Evolutionary conservation across 768 basidiomycete species (phyloP), one percentile per base, ranked within the genome.

Genomic region (Hygrophorus russula): DNA sequence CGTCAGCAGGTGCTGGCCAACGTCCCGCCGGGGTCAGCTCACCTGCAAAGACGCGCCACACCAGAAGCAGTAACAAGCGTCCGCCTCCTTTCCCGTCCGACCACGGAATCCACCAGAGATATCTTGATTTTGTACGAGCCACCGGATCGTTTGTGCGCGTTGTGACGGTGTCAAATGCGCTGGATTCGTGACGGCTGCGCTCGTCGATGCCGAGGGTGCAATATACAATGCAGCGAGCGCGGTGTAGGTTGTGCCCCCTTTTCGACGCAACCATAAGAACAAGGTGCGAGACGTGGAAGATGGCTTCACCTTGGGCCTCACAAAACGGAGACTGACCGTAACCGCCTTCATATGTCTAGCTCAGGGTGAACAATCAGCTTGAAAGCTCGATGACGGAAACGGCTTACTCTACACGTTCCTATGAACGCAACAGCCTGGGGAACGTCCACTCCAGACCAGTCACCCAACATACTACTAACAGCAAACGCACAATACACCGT

Each of bases 51-150:
- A 70, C 7, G 80, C 92, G 2, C 87, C 82, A 51, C 83, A 84
- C 94, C 94, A 99, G 60, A 96, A 98, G 50, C 86, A 88, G 60
- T 99, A 99, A 58, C 94, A 99, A 2, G 91, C 87, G 50, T 98
- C 94, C 4, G 83, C 74, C 3, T 71, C 67, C 63, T 99, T 99
- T 46, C 78, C 81, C 1, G 90, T 90, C 17, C 94, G 73, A 2
- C 94, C 94, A 51, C 82, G 68, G 56, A 91, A 96, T 0, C 94
- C 94, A 0, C 90, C 90, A 0, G 68, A 67, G 0, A 53, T 47
- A 36, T 74, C 67, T 56, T 90, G 91, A 40, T 83, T 85, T 36
- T 78, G 73, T 12, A 80, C 48, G 1, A 93, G 66, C 91, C 92
- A 98, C 20, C 79, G 67, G 20, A 85, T 64, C 0, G 88, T 86